Base-by-base conservation (phyloP, 2,329 filamentous ascomycete species). In the Fusarium tricinctum region DNA sequence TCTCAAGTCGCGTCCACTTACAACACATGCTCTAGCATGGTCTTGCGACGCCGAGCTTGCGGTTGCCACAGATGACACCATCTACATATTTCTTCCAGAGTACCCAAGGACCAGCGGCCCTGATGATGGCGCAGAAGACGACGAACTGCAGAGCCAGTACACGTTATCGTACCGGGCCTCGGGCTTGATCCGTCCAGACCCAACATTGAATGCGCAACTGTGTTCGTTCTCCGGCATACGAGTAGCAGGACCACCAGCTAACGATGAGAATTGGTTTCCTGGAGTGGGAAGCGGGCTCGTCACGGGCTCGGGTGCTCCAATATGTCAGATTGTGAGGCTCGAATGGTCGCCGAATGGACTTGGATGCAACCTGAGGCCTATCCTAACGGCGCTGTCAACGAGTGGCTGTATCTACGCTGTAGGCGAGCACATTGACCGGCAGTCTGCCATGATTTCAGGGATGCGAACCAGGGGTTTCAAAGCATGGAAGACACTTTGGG, bases 291-390 rank as follows among this genome's bases (percentile, higher is more conserved):
- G 70, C 6, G 82, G 82, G 4, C 67, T 79, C 3, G 80, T 87
- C 38, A 84, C 84, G 0, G 81, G 81, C 17, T 79, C 81, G 3
- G 86, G 85, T 6, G 77, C 76, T 8, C 83, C 84, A 5, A 79
- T 89, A 69, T 87, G 86, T 64, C 86, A 89, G 68, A 81, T 86
- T 17, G 81, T 88, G 15, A 76, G 79, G 10, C 66, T 88, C 20
- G 83, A 81, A 47, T 89, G 87, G 87, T 88, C 86, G n/a, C 86
- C 86, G 0, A 77, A 77, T n/a, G 85, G 84, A 3, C 75, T 89
- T n/a, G 86, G 87, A 2, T 81, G 81, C 40, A 87, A 88, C 69
- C 74, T 81, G 9, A 80, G 87, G 2, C 82, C 86, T 1, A 81
- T 88, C 7, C 77, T 89, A 33, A 81, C 78, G 15, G 83, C 84